Base-by-base conservation (phyloP, 2,329 filamentous ascomycete species). In the Corinectria fuckeliana region DNA sequence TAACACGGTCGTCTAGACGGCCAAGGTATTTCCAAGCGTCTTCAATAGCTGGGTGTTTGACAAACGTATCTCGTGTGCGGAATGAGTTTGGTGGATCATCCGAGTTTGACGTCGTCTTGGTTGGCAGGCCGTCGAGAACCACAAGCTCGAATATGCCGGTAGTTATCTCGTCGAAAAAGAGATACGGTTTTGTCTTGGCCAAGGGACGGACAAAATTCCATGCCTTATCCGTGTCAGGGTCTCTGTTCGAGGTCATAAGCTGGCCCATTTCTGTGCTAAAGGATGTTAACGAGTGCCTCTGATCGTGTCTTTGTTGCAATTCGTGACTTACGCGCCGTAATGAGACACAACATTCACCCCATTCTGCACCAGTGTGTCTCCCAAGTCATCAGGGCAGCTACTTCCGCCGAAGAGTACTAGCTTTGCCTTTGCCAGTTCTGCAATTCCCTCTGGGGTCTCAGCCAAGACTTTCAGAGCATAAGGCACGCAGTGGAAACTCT, bases 401-500 rank as follows among this genome's bases (percentile, higher is more conserved):
- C 81, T 82, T 1, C 85, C 85, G 6, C 82, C 85, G 61, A 81
- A 86, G 70, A 84, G 78, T 26, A 88, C 84, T 2, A 85, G 66
- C 64, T 84, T 81, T 5, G 81, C 75, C 21, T 74, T 72, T 3
- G 72, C 69, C 18, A 88, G 71, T 2, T 73, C 71, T 2, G 73
- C 65, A 13, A 87, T 77, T 0, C 87, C 87, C 16, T 81, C 77
- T 3, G 82, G 74, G 0, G 80, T 80, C 70, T 90, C 88, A 2
- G 81, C 81, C 1, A 90, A 75, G 0, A 90, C 75, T 64, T 89
- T 88, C 21, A 90, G 69, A 0, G 84, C 82, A 65, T 89, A 89
- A 0, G 87, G 87, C 0, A 90, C 87, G 8, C 78, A 80, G 59
- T 86, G 81, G 44, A 89, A 81, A 26, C 82, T 81, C 56, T 88